Conservation (phyloP, 23 red algal species). For the Chondrus crispus region DNA sequence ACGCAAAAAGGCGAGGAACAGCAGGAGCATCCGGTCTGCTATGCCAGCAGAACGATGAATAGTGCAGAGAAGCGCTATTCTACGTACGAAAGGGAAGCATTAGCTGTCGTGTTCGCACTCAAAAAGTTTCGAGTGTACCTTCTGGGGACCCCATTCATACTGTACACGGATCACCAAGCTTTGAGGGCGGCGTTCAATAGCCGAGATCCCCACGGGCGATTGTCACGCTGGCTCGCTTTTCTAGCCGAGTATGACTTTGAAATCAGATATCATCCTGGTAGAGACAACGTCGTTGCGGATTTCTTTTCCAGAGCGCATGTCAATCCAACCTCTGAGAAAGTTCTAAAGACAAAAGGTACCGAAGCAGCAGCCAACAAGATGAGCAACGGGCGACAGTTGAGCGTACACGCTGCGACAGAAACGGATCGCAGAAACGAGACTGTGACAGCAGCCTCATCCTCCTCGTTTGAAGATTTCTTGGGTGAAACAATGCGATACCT, state of each 20-base stretch:
- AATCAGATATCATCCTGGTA: not conserved
- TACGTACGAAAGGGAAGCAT: not conserved
- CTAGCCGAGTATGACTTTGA: constrained; percentile 12
- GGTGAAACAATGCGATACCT: not conserved
- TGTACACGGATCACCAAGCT: not conserved
- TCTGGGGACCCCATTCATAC: not conserved
- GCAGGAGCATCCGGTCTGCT: not conserved
- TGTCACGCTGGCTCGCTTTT: not conserved
- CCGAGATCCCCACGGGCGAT: not conserved
- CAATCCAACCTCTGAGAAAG: too few relatives aligned
- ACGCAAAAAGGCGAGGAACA: not conserved
- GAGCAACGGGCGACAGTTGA: too few relatives aligned
- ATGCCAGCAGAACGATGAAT: not conserved
- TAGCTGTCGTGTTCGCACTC: not conserved
- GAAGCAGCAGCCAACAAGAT: too few relatives aligned
- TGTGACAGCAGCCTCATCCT: too few relatives aligned
- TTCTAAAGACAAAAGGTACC: too few relatives aligned
- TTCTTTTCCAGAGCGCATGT: not conserved
- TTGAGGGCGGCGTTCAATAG: not conserved
- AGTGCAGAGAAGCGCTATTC: not conserved
- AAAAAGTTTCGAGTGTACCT: not conserved
- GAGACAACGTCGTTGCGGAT: not conserved
- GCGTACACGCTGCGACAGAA: too few relatives aligned
- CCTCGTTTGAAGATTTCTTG: not conserved
- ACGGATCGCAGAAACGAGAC: too few relatives aligned